phyloP scores from a whole-genome alignment of 192 early-diverging fungal species.

The Gamsiella multidivaricata region DNA sequence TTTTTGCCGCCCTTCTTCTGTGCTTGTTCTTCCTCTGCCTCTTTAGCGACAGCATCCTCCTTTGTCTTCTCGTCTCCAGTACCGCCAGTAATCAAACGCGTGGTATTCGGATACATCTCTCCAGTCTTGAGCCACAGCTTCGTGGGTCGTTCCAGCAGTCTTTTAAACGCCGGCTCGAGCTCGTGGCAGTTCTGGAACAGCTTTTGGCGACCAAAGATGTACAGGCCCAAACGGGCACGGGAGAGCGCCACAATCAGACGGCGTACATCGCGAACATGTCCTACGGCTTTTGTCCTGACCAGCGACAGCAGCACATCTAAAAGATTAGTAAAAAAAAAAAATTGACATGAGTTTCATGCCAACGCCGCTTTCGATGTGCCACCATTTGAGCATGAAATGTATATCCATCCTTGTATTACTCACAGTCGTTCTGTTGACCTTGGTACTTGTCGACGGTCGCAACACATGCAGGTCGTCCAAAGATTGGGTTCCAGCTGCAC shows the following conservation, averaged over 20 bases:
- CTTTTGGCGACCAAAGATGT: constrained; percentile 83
- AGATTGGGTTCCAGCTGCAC: constrained; percentile 89
- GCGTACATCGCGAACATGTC: constrained; percentile 93
- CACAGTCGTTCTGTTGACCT: constrained; percentile 94
- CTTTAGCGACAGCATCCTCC: constrained; percentile 12
- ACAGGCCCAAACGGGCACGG: constrained; percentile 92
- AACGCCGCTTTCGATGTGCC: neutral
- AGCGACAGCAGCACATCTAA: constrained; percentile 89
- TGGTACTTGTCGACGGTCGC: constrained; percentile 98
- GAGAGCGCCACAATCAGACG: constrained; percentile 95
- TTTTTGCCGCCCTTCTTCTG: constrained; percentile 23
- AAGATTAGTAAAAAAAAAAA: neutral
- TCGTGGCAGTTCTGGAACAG: constrained; percentile 89
- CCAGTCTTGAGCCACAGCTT: constrained; percentile 66
- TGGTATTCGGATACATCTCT: constrained; percentile 63
- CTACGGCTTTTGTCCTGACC: constrained; percentile 90
- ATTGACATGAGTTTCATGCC: neutral
- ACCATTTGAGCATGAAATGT: too few species aligned
- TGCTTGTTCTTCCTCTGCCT: neutral
- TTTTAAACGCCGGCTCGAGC: constrained; percentile 74
- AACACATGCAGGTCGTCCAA: constrained; percentile 81
- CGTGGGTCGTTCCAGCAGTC: constrained; percentile 72
- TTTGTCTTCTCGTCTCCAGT: constrained; percentile 26
- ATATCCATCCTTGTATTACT: constrained; percentile 12
- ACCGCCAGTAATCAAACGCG: constrained; percentile 18